phyloP scores from a whole-genome alignment of 139 green algal species.

The Micractinium conductrix region DNA sequence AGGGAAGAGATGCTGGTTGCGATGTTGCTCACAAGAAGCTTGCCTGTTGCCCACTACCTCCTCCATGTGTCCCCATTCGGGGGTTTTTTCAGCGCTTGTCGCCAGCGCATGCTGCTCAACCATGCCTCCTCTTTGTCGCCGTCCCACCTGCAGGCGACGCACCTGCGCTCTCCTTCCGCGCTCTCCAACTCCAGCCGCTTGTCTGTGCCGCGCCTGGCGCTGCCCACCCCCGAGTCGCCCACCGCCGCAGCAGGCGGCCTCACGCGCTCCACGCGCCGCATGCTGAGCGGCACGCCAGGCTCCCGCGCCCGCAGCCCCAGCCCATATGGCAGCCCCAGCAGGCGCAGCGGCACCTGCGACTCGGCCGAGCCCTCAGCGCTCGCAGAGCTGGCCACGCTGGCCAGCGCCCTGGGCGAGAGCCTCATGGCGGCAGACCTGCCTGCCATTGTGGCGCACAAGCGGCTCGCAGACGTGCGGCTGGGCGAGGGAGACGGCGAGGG shows the following conservation, averaged over 20 bases:
- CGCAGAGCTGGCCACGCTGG: slow-evolving; percentile 47
- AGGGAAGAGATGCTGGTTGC: too few species aligned
- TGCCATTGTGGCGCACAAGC: slow-evolving; percentile 53
- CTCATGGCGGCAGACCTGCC: slow-evolving; percentile 56
- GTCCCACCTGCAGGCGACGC: not conserved
- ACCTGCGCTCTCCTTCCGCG: slow-evolving; percentile 2
- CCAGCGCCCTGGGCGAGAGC: slow-evolving; percentile 50
- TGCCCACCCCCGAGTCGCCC: slow-evolving; percentile 23
- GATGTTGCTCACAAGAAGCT: too few species aligned
- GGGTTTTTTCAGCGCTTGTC: too few species aligned
- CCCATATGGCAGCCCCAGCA: slow-evolving; percentile 18
- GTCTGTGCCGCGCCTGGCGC: slow-evolving; percentile 23
- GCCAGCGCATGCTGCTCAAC: too few species aligned
- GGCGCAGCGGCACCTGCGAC: not conserved
- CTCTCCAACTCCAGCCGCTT: slow-evolving; percentile 18
- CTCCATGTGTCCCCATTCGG: too few species aligned
- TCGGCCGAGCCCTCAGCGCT: not conserved
- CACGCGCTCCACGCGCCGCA: slow-evolving; percentile 45
- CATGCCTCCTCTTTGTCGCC: too few species aligned
- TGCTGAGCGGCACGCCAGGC: slow-evolving; percentile 3
- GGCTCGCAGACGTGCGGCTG: slow-evolving; percentile 20
- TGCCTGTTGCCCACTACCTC: too few species aligned
- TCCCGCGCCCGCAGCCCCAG: slow-evolving; percentile 26
- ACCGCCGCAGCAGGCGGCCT: slow-evolving; percentile 31
- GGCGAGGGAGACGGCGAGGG: not conserved